These are phyloP conservation scores for Coniosporium apollinis DNA, from an alignment of 495 filamentous ascomycete species.

Conservation along the genomic window DNA sequence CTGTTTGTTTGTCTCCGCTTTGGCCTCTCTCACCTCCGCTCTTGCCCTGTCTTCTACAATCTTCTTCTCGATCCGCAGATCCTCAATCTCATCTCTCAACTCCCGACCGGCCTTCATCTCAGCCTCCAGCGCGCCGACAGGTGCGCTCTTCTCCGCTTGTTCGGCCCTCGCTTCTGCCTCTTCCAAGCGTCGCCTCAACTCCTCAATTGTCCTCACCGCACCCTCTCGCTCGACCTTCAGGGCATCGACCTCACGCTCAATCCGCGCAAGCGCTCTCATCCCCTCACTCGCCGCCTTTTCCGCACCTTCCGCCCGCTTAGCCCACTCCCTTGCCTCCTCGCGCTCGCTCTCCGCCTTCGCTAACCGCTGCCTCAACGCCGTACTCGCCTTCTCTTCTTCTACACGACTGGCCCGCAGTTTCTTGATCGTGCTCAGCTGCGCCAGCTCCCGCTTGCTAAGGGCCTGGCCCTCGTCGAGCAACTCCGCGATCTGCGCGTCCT, in stretches of 20 bases:
- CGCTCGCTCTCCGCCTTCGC: conserved; percentile 40
- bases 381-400: conserved; percentile 46
- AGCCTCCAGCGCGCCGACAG: conserved; percentile 50
- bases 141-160: conserved; percentile 46
- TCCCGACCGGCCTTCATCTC: conserved; percentile 49
- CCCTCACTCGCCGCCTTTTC: conserved; percentile 50
- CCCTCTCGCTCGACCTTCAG: conserved; percentile 48
- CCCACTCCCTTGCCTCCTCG: conserved; percentile 14
- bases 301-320: conserved; percentile 26
- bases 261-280: conserved; percentile 44
- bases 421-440: conserved; percentile 66
- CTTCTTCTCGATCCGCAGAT: conserved; percentile 58
- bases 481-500: conserved; percentile 76
- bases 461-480: conserved; percentile 88
- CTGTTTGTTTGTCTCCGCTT: conserved; percentile 57
- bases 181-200: conserved; percentile 53
- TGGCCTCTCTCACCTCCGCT: conserved; percentile 49
- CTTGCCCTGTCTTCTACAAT: conserved; percentile 51
- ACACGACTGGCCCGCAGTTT: conserved; percentile 48
- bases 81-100: conserved; percentile 56
- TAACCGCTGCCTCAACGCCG: conserved; percentile 39
- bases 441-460: conserved; percentile 68
- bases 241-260: conserved; percentile 53
- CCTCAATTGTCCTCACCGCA: conserved; percentile 46
- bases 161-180: conserved; percentile 50